Evolutionary conservation across 768 basidiomycete species (phyloP), one percentile per base, ranked within the genome.

Genomic region (Coprinopsis marcescibilis): DNA sequence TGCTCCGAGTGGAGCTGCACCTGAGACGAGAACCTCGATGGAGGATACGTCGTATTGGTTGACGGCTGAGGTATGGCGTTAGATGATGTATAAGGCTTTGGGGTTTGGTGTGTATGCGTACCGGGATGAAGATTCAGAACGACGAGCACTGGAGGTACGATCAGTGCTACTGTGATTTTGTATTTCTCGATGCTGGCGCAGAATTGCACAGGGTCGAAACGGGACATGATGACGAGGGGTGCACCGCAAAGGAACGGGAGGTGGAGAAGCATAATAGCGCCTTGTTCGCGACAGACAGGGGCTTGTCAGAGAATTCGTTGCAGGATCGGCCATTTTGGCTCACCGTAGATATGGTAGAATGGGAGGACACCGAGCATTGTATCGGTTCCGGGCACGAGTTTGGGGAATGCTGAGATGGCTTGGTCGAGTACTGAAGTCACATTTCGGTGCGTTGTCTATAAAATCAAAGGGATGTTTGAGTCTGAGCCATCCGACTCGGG

Each of bases 151-250:
- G n/a, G n/a, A 8, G 29, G 29, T 32, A 8, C n/a, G 8, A n/a
- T n/a, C n/a, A n/a, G n/a, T 32, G 29, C 38, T 1, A 63, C 44
- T 0, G 79, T 77, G 13, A 76, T 67, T 30, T 64, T 67, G 64
- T 80, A 80, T 29, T 67, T 70, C 46, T 75, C 70, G 35, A 89
- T 71, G 25, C 70, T 65, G 19, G 62, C 55, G 46, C 80, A 77
- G 45, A 80, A 80, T n/a, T 54, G 50, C 0, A 57, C 58, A 1
- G 80, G 75, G 43, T 85, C 78, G 56, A 85, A 86, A 10, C 72
- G 70, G 3, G 72, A 60, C 48, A 78, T 65, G 29, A 81, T 57
- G 11, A 79, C 66, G 4, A 66, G 54, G 0, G 76, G 68, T 1
- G 65, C 52, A 0, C 73, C 73, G 2, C 55, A 24, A 7, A 62